Conservation (phyloP, 1,139 yeast genomes). For the Sugiyamaella xylanicola region DNA sequence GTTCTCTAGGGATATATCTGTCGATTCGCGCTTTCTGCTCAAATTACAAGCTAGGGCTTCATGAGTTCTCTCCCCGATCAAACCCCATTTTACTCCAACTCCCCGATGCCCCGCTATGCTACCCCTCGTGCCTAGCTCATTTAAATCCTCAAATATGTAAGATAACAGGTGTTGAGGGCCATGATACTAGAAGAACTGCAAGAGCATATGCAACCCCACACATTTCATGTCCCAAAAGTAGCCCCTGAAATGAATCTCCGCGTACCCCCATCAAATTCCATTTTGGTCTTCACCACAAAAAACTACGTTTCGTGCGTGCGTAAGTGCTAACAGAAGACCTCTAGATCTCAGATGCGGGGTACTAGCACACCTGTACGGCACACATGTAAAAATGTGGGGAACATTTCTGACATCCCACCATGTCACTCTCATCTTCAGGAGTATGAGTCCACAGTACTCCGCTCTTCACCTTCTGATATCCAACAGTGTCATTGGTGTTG, state of each 20-base stretch:
- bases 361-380: slow-evolving; percentile 12
- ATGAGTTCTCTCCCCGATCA: neutral
- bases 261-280: neutral
- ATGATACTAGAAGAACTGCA: neutral
- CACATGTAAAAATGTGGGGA: slow-evolving; percentile 1
- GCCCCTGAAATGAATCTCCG: neutral
- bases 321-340: neutral
- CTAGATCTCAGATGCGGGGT: slow-evolving; percentile 6
- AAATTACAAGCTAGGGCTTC: neutral
- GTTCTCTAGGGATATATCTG: too few relatives aligned
- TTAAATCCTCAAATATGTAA: neutral
- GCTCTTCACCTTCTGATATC: neutral
- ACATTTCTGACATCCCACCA: neutral
- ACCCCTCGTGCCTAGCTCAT: neutral
- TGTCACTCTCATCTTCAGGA: too few relatives aligned
- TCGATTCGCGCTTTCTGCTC: too few relatives aligned
- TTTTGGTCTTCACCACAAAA: neutral
- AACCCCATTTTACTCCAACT: neutral
- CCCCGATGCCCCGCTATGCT: neutral
- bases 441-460: neutral
- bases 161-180: neutral
- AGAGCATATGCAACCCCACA: neutral
- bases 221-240: neutral
- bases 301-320: neutral
- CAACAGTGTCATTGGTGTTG: neutral